These are phyloP conservation scores for Zanthoxylum bungeanum DNA, from an alignment of 345 rosid species.

Conservation along the genomic window DNA sequence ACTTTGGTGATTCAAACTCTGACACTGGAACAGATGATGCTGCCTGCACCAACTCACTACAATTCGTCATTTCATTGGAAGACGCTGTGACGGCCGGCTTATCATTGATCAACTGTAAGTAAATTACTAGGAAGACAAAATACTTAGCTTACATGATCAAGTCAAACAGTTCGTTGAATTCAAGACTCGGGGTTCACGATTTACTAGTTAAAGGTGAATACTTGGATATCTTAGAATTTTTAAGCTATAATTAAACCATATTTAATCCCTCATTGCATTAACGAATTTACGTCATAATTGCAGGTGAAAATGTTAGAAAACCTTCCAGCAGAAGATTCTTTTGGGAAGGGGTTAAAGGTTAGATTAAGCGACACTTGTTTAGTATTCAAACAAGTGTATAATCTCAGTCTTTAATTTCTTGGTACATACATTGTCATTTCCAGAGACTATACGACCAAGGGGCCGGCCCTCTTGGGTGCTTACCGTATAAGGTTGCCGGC, in stretches of 20 bases:
- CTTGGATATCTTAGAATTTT: not conserved
- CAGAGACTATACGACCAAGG: conserved; percentile 81
- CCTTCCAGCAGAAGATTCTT: conserved; percentile 69
- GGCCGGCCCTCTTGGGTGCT: conserved; percentile 93
- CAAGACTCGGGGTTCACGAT: conserved; percentile 61
- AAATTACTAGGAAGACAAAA: conserved; percentile 62
- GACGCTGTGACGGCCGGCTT: conserved; percentile 70
- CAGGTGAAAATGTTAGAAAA: not conserved
- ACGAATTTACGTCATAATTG: not conserved
- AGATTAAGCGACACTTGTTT: not conserved
- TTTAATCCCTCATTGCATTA: not conserved
- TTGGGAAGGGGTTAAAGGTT: conserved; percentile 73
- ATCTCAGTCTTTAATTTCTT: not conserved
- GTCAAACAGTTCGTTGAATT: conserved; percentile 77
- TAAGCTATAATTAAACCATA: not conserved
- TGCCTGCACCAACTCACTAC: conserved; percentile 47
- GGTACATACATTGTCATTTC: not conserved
- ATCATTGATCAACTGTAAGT: conserved; percentile 59
- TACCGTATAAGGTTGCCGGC: conserved; percentile 78
- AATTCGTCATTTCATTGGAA: no score
- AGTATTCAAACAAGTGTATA: not conserved
- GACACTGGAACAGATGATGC: conserved; percentile 58
- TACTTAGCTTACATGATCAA: conserved; percentile 67
- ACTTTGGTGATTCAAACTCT: conserved; percentile 73
- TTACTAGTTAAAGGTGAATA: conserved; percentile 50